Evolutionary conservation across 2,329 filamentous ascomycete species (phyloP).

Genomic region (Fusarium sp.): DNA sequence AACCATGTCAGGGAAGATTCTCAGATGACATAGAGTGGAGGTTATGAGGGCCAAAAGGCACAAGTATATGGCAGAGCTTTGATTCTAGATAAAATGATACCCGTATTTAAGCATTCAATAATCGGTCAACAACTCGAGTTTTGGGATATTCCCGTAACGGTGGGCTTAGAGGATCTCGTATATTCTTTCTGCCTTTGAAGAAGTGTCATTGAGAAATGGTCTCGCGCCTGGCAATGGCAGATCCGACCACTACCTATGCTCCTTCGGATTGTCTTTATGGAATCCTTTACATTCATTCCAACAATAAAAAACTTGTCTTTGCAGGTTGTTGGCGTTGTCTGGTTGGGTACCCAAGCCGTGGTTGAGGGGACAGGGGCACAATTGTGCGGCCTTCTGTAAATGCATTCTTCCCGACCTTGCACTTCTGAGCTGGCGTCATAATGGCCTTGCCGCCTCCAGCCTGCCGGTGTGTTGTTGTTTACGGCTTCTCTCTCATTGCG

Average conservation of each 20-base stretch:
- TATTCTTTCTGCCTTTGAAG: neutral
- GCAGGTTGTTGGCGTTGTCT: neutral
- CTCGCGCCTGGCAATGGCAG: neutral
- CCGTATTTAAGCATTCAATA: conserved; percentile 10
- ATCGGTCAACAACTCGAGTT: neutral
- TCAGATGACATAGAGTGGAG: neutral
- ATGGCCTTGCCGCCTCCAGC: no score
- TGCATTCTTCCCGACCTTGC: neutral
- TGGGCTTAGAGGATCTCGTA: neutral
- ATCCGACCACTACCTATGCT: neutral
- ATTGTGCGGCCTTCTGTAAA: neutral
- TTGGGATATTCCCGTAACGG: neutral
- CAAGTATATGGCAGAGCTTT: neutral
- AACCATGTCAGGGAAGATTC: conserved; percentile 16
- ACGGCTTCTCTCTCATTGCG: neutral
- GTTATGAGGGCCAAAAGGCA: neutral
- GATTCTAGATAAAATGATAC: conserved; percentile 34
- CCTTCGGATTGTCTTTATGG: neutral
- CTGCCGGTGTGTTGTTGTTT: neutral
- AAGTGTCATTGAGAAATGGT: neutral
- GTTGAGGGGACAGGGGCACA: neutral
- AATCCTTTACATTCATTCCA: neutral
- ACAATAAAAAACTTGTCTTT: neutral
- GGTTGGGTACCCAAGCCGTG: neutral
- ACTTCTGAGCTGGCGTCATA: neutral